These are phyloP conservation scores for Fusarium sororula DNA, from an alignment of 2,329 filamentous ascomycete genomes.

Conservation along the genomic window DNA sequence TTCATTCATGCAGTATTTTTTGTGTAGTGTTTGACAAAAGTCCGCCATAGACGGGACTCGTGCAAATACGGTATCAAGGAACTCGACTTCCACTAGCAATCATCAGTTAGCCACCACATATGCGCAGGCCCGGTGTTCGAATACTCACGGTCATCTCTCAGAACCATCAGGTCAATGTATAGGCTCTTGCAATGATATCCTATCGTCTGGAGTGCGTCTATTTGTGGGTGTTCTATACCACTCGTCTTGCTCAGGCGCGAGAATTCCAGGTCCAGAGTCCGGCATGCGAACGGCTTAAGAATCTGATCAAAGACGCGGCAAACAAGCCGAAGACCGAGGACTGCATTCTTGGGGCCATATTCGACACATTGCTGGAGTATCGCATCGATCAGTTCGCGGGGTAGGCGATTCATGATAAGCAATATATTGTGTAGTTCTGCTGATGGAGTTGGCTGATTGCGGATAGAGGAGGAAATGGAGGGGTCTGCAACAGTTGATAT, in stretches of 20 bases:
- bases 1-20: slow-evolving; percentile 59
- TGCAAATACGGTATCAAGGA: slow-evolving; percentile 57
- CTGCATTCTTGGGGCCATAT: slow-evolving; percentile 54
- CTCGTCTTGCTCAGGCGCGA: slow-evolving; percentile 55
- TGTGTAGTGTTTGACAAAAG: slow-evolving; percentile 55
- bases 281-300: slow-evolving; percentile 56
- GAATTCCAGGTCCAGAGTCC: slow-evolving; percentile 61
- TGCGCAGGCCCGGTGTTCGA: not conserved
- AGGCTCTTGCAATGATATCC: slow-evolving; percentile 59
- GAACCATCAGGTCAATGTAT: slow-evolving; percentile 62
- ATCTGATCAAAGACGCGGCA: slow-evolving; percentile 59
- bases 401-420: slow-evolving; percentile 55
- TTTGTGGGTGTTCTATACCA: slow-evolving; percentile 45
- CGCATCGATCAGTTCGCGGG: slow-evolving; percentile 57
- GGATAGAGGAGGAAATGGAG: slow-evolving; percentile 1
- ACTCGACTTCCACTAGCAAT: slow-evolving; percentile 58
- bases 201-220: slow-evolving; percentile 56
- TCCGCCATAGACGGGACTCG: slow-evolving; percentile 56
- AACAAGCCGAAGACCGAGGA: slow-evolving; percentile 58
- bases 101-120: slow-evolving; percentile 19
- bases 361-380: slow-evolving; percentile 56
- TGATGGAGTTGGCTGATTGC: not conserved
- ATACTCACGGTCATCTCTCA: slow-evolving; percentile 60
- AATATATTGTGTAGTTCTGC: not conserved
- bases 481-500: slow-evolving; percentile 17